Conservation (phyloP, 345 rosid genomes). For the Eutrema yunnanense region DNA sequence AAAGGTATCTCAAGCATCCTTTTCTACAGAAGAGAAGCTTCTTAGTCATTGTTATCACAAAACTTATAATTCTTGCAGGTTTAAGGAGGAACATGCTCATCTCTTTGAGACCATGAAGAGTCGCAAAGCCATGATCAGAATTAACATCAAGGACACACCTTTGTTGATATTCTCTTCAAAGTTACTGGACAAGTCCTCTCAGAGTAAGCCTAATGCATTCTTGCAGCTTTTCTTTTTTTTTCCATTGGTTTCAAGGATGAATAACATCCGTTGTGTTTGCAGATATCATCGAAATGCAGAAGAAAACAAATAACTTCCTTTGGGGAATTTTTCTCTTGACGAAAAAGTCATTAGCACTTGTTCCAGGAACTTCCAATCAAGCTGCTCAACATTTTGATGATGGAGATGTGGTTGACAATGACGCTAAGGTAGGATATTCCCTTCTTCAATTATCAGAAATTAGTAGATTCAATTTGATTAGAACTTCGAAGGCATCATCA, state of each 20-base stretch:
- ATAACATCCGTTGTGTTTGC: background rate
- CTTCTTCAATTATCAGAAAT: background rate
- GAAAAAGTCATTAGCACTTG: conserved; percentile 8
- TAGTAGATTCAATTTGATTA: background rate
- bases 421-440: conserved; percentile 2
- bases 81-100: conserved; percentile 16
- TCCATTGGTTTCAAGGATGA: background rate
- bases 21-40: background rate
- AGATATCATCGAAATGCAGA: conserved; percentile 27
- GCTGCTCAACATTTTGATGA: conserved; percentile 7
- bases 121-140: conserved; percentile 40
- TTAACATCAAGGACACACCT: conserved; percentile 40
- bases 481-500: background rate
- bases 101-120: conserved; percentile 39
- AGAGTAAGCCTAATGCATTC: conserved; percentile 34
- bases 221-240: background rate
- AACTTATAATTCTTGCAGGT: conserved; percentile 15
- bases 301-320: conserved; percentile 19
- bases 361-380: conserved; percentile 21
- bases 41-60: background rate
- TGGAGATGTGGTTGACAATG: conserved; percentile 12
- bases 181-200: conserved; percentile 39
- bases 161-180: conserved; percentile 65
- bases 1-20: conserved; percentile 34
- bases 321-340: conserved; percentile 24